Evolutionary conservation across 148 eudicot species (phyloP).

Genomic region (Oxyria digyna): DNA sequence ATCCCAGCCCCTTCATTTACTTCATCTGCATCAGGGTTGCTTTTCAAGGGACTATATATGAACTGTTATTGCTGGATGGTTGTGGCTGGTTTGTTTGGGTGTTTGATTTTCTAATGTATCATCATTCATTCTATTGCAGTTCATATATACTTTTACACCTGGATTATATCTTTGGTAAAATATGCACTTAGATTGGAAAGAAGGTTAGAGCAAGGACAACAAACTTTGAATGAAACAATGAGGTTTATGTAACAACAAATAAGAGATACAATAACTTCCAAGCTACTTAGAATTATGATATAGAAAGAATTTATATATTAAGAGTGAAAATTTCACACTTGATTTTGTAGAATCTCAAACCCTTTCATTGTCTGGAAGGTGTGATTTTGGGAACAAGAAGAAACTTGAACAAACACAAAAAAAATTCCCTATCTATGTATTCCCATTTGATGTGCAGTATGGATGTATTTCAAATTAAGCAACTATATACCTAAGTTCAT

Average conservation of each 20-base stretch:
- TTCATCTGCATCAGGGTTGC: not conserved
- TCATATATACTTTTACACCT: too few species aligned
- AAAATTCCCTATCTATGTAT: not conserved
- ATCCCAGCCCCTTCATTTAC: not conserved
- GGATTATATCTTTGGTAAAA: not conserved
- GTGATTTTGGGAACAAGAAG: not conserved
- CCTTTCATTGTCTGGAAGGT: not conserved
- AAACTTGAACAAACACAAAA: not conserved
- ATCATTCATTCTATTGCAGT: not conserved
- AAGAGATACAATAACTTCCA: too few species aligned
- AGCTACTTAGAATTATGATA: too few species aligned
- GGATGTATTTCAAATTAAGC: not conserved
- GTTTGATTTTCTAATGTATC: not conserved
- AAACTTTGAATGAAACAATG: too few species aligned
- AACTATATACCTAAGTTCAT: not conserved
- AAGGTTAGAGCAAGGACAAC: too few species aligned
- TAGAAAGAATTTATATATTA: too few species aligned
- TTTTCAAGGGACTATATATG: not conserved
- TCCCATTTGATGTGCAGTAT: not conserved
- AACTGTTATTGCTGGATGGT: not conserved
- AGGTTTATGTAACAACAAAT: too few species aligned
- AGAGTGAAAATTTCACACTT: too few species aligned
- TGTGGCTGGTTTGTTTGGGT: not conserved
- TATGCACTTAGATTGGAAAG: too few species aligned
- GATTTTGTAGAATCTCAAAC: not conserved